Evolutionary conservation across 495 filamentous ascomycete genomes (phyloP).

Genomic region (Penicillium coffeae): DNA sequence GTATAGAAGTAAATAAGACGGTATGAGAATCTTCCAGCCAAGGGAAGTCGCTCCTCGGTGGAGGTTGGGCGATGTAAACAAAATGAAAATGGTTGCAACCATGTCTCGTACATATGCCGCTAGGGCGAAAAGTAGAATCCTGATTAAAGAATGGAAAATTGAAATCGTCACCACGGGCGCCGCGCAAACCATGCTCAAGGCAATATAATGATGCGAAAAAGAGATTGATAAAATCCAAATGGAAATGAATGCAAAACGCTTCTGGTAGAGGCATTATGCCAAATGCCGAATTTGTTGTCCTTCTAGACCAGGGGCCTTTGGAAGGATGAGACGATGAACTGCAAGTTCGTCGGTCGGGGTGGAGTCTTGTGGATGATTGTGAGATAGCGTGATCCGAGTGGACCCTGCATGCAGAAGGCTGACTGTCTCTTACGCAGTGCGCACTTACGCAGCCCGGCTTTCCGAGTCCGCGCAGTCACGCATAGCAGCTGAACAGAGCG

Average conservation of each 20-base stretch:
- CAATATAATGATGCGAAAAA: conserved; percentile 16
- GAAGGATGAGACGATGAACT: not conserved
- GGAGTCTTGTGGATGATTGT: not conserved
- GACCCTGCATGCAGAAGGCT: not conserved
- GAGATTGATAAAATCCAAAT: not conserved
- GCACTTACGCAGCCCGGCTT: no score
- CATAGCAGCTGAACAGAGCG: conserved; percentile 10
- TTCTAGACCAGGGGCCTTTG: not conserved
- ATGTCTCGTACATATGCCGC: conserved; percentile 25
- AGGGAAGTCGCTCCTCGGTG: conserved; percentile 10
- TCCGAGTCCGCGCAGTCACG: conserved; percentile 7
- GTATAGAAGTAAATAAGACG: not conserved
- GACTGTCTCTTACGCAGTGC: no score
- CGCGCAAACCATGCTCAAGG: conserved; percentile 18
- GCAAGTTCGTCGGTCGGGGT: not conserved
- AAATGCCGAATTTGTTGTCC: not conserved
- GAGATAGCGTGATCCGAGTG: conserved; percentile 1
- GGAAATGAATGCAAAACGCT: conserved; percentile 4
- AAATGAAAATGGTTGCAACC: conserved; percentile 14
- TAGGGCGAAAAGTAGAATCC: conserved; percentile 7
- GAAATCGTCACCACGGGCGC: conserved; percentile 19
- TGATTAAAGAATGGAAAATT: conserved; percentile 9
- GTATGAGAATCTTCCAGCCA: conserved; percentile 2
- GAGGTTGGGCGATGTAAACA: not conserved
- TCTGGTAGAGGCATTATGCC: not conserved